Evolutionary conservation across 768 basidiomycete species (phyloP), one percentile per base, ranked within the genome.

Genomic region (Boletus speciosus): DNA sequence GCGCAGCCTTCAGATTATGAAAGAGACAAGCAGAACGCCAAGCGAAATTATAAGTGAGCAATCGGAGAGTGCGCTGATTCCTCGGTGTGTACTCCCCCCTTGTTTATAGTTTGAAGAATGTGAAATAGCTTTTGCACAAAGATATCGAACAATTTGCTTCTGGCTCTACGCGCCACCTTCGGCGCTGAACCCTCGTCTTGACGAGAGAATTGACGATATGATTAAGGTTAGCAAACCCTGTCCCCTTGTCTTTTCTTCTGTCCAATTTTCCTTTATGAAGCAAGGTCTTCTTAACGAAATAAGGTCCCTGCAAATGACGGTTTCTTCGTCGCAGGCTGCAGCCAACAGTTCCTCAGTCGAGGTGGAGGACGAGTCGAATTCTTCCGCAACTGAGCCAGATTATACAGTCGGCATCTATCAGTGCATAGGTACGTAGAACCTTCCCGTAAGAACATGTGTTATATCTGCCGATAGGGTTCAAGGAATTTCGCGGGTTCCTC

Each of bases 381-480:
- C 50, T 25, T 47, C 45, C n/a, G 15, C 35, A 34, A 29, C 32
- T 1, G 49, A 60, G 32, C 50, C 56, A 12, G 81, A 93, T 64
- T 88, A 84, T 62, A 90, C 90, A 0, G 70, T 86, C 10, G 96
- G 97, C 1, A 89, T 98, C 52, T 98, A 90, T 70, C 97, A 99
- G 68, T 83, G 92, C 0, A 99, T 99, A 55, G 96, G 95, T 89
- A 63, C 40, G 70, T 7, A 16, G 37, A 38, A 62, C 47, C 21
- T 43, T 49, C 45, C 9, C 31, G 25, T 32, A 35, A 16, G 42
- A 19, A 25, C 19, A 32, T 38, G 37, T 42, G n/a, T 56, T 58
- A 51, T 51, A 66, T 41, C 47, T 35, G 11, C 23, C 41, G 16
- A 37, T 61, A 98, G 96, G 97, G 6, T 98, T 90, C 74, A 93